A percentile compares a stretch with the other conserved stretches of the same genome.
phyloP scores from a whole-genome alignment of 371 early-diverging fungal species.

The Mortierella sp. region DNA sequence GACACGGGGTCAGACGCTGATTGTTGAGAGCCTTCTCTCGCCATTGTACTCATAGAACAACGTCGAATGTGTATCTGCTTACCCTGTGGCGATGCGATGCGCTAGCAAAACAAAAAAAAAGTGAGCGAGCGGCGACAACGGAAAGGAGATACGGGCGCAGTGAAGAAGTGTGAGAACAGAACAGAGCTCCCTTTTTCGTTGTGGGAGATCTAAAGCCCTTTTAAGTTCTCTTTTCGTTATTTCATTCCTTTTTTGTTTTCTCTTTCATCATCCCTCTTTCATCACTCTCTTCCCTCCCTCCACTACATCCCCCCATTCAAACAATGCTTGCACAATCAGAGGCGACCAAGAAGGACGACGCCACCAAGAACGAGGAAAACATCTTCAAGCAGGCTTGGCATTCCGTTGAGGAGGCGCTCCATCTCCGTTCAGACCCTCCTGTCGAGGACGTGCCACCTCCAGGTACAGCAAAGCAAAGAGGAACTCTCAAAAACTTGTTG shows the following conservation, averaged over 20 bases:
- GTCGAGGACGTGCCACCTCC: conserved; percentile 49
- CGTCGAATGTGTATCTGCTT: not conserved
- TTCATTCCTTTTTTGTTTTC: not conserved
- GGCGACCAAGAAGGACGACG: conserved; percentile 2
- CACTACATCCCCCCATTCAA: not conserved
- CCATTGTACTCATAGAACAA: not conserved
- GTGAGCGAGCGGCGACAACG: not conserved
- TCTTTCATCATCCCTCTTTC: not conserved
- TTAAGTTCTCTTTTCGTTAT: not conserved
- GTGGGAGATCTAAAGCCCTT: not conserved
- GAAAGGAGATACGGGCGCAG: not conserved
- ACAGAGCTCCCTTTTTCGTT: not conserved
- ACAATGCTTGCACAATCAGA: conserved; percentile 37
- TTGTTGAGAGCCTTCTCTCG: conserved; percentile 15
- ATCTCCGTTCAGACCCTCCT: conserved; percentile 33
- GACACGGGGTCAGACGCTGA: conserved; percentile 3
- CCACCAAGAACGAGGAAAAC: conserved; percentile 36
- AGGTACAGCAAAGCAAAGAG: conserved; percentile 21
- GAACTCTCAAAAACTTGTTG: no score
- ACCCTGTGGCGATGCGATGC: conserved; percentile 3
- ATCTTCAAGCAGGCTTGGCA: conserved; percentile 49
- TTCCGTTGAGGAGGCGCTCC: conserved; percentile 39
- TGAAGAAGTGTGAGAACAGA: not conserved
- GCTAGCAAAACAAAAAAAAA: not conserved
- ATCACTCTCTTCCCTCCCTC: not conserved